Evolutionary conservation across 352 stramenopile species (phyloP).

Genomic region (Phytophthora rubi): DNA sequence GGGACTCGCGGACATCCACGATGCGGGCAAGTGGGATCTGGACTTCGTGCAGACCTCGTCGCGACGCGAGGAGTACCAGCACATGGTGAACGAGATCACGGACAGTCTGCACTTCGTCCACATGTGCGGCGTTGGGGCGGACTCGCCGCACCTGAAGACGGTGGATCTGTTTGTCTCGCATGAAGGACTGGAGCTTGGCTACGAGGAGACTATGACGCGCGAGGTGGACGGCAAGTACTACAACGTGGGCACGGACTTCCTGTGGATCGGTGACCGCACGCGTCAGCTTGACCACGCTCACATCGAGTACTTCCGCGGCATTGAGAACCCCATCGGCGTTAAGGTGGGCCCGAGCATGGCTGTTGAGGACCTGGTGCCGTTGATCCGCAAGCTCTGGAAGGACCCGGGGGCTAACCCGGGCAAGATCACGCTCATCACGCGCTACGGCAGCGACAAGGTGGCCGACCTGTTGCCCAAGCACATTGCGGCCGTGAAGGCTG

Average conservation of each 20-base stretch:
- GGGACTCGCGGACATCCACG: constrained; percentile 97
- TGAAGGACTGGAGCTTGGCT: constrained; percentile 97
- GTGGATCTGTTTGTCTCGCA: constrained; percentile 99
- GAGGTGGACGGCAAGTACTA: constrained; percentile 96
- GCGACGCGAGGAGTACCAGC: constrained; percentile 93
- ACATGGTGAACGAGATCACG: constrained; percentile 97
- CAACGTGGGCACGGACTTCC: constrained; percentile 98
- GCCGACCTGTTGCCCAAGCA: constrained; percentile 94
- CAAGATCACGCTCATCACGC: constrained; percentile 98
- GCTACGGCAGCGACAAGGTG: constrained; percentile 96
- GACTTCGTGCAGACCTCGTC: constrained; percentile 98
- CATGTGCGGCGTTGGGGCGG: constrained; percentile 95
- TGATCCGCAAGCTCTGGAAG: constrained; percentile 97
- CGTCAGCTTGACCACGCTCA: constrained; percentile 97
- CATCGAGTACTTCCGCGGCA: constrained; percentile 98
- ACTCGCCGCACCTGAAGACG: constrained; percentile 90
- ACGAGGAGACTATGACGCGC: constrained; percentile 98
- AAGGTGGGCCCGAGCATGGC: constrained; percentile 98
- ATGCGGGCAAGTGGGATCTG: constrained; percentile 97
- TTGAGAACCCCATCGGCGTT: constrained; percentile 98
- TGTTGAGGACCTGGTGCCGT: constrained; percentile 93
- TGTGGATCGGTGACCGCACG: constrained; percentile 99
- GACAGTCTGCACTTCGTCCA: constrained; percentile 97
- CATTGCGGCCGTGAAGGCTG: constrained; percentile 95
- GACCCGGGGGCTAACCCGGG: constrained; percentile 92